A percentile compares a stretch with the other conserved stretches of the same genome.
Conservation (phyloP, 2,329 filamentous ascomycete genomes). For the Thelonectria olida region DNA sequence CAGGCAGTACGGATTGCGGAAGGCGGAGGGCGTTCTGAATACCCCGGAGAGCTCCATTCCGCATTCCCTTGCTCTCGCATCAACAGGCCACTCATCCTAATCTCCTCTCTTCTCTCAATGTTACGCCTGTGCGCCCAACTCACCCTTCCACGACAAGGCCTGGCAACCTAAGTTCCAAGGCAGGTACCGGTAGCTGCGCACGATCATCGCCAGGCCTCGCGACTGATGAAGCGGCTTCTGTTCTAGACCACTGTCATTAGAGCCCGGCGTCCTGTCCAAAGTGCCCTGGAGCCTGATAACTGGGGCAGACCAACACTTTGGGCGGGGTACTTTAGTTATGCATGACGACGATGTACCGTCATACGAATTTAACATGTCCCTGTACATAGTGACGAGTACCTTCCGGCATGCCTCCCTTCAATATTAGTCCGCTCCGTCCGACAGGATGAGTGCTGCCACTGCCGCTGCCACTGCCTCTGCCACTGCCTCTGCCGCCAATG, state of each 20-base stretch:
- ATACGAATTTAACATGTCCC: slow-evolving; percentile 46
- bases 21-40: slow-evolving; percentile 19
- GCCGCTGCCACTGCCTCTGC: no score
- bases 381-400: slow-evolving; percentile 44
- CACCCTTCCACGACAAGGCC: neutral
- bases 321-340: slow-evolving; percentile 46
- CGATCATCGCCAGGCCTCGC: slow-evolving; percentile 24
- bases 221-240: slow-evolving; percentile 22
- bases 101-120: slow-evolving; percentile 4
- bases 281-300: slow-evolving; percentile 24
- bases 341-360: slow-evolving; percentile 49
- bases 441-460: slow-evolving; percentile 11
- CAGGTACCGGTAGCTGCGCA: neutral
- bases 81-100: slow-evolving; percentile 7
- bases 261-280: slow-evolving; percentile 24
- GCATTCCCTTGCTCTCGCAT: slow-evolving; percentile 11
- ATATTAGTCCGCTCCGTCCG: slow-evolving; percentile 23
- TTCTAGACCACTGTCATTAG: slow-evolving; percentile 36
- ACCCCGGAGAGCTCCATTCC: slow-evolving; percentile 20
- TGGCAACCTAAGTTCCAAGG: neutral
- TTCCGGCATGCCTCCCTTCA: slow-evolving; percentile 19
- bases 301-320: slow-evolving; percentile 25
- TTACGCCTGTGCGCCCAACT: neutral
- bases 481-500: slow-evolving; percentile 4
- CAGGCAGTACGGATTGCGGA: slow-evolving; percentile 15